These are phyloP conservation scores for Wickerhamomyces bisporus DNA, from an alignment of 805 yeast species.

Conservation along the genomic window DNA sequence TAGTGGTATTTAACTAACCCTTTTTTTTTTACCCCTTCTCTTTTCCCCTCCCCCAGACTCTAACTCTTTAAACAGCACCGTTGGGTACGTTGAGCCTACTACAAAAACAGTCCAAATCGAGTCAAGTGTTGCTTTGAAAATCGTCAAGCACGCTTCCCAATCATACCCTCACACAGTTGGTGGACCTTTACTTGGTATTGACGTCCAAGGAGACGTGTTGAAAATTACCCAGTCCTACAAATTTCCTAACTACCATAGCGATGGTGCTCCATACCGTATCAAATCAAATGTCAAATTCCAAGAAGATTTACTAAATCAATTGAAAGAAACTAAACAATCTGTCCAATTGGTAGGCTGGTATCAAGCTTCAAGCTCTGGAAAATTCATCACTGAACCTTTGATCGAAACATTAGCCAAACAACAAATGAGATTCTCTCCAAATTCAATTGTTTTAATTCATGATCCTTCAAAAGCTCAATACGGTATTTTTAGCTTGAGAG, in stretches of 20 bases:
- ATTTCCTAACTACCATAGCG: slow-evolving; percentile 55
- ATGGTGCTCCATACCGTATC: slow-evolving; percentile 55
- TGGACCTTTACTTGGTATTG: slow-evolving; percentile 75
- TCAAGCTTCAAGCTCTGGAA: slow-evolving; percentile 64
- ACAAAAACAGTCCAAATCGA: slow-evolving; percentile 20
- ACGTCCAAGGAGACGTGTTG: slow-evolving; percentile 43
- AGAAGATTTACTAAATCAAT: slow-evolving; percentile 56
- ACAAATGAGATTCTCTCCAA: slow-evolving; percentile 50
- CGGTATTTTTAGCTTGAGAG: slow-evolving; percentile 60
- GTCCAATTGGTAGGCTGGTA: slow-evolving; percentile 79
- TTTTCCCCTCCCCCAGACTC: background rate
- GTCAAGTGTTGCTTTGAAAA: slow-evolving; percentile 42
- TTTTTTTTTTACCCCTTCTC: too few relatives aligned
- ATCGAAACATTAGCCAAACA: slow-evolving; percentile 65
- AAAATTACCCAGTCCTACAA: slow-evolving; percentile 58
- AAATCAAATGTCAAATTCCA: slow-evolving; percentile 64
- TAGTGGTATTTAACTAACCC: background rate
- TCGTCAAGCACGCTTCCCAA: slow-evolving; percentile 64
- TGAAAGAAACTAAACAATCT: slow-evolving; percentile 60
- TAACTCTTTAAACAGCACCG: slow-evolving; percentile 1
- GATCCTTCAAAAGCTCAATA: slow-evolving; percentile 66
- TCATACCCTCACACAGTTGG: slow-evolving; percentile 54
- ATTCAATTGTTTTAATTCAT: slow-evolving; percentile 53
- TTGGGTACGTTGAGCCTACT: slow-evolving; percentile 16
- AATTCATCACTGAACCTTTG: slow-evolving; percentile 58